Base-by-base conservation (phyloP, 2,329 filamentous ascomycete species). In the Mycosphaerella sp. region DNA sequence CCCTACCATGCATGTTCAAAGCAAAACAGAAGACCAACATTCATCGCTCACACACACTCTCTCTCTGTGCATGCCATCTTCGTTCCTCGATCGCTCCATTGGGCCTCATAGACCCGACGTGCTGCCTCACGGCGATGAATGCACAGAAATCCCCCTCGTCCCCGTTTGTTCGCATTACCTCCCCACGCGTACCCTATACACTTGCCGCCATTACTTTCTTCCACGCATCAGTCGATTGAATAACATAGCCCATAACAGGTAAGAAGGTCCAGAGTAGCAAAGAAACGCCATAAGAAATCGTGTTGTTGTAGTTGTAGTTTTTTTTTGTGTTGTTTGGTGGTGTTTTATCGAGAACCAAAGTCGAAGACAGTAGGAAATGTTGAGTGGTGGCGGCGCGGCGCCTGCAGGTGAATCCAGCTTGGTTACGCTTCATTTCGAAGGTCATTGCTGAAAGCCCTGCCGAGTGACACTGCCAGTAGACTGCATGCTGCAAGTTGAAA, bases 391-490 rank as follows among this genome's bases (percentile, higher is more conserved):
- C 46, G 32, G 32, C 51, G 45, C 38, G 45, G 44, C 46, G 55
- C 59, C 60, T 62, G 60, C 60, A 62, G 60, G 48, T 57, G 55
- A 56, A 45, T 59, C 58, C 60, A 53, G 58, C 48, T 48, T 55
- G 26, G 40, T 46, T 41, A 21, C 21, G 38, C 47, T 44, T 54
- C 48, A 14, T 53, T 54, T 46, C 23, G 48, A 52, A 65, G 64
- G 57, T 64, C 51, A 54, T 56, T 23, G 58, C 63, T 61, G 54
- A 67, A 67, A 66, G 52, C 66, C 66, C 68, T 70, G 68, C 68
- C 68, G 67, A 69, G 67, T 70, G 68, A 69, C 68, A 68, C 68
- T 69, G 66, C 67, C 68, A 69, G 63, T 62, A 62, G 59, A 56
- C 55, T 62, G 57, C 45, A 52, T 57, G 45, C 54, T 58, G 57